phyloP scores from a whole-genome alignment of 1,284 basidiomycete species.

The Leccinum pachyderme region DNA sequence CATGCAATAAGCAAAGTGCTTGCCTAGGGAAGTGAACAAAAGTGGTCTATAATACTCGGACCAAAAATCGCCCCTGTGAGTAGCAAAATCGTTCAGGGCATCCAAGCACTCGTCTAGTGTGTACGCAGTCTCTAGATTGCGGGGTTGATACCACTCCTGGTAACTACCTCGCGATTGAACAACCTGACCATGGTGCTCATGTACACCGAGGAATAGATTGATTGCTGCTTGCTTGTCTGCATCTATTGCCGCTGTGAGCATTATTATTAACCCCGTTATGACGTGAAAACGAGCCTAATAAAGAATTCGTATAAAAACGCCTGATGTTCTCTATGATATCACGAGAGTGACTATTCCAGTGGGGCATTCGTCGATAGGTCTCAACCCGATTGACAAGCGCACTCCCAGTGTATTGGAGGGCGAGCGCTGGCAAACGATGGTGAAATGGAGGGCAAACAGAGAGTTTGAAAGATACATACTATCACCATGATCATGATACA shows the following conservation, averaged over 20 bases:
- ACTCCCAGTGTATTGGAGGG: conserved; percentile 95
- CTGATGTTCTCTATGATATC: conserved; percentile 97
- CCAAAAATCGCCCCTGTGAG: conserved; percentile 73
- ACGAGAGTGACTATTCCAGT: conserved; percentile 97
- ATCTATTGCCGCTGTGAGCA: conserved; percentile 46
- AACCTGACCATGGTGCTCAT: conserved; percentile 49
- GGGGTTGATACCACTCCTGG: conserved; percentile 77
- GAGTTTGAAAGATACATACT: conserved; percentile 51
- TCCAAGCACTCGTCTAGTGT: conserved; percentile 53
- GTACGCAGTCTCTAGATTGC: conserved; percentile 67
- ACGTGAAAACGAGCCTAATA: conserved; percentile 57
- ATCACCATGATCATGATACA: conserved; percentile 98
- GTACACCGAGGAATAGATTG: conserved; percentile 92
- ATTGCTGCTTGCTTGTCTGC: conserved; percentile 98
- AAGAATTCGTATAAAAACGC: conserved; percentile 94
- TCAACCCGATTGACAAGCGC: conserved; percentile 97
- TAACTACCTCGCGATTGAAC: conserved; percentile 61
- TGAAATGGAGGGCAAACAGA: background rate
- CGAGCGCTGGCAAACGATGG: conserved; percentile 64
- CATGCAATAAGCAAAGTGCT: conserved; percentile 86
- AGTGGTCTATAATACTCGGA: conserved; percentile 89
- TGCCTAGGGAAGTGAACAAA: conserved; percentile 76
- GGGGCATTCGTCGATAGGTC: conserved; percentile 92
- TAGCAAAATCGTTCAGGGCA: conserved; percentile 57
- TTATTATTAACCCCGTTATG: background rate